Percentiles rank a stretch among this genome's conserved stretches.
phyloP scores from a whole-genome alignment of 441 rosid species.

The Sinapis alba region DNA sequence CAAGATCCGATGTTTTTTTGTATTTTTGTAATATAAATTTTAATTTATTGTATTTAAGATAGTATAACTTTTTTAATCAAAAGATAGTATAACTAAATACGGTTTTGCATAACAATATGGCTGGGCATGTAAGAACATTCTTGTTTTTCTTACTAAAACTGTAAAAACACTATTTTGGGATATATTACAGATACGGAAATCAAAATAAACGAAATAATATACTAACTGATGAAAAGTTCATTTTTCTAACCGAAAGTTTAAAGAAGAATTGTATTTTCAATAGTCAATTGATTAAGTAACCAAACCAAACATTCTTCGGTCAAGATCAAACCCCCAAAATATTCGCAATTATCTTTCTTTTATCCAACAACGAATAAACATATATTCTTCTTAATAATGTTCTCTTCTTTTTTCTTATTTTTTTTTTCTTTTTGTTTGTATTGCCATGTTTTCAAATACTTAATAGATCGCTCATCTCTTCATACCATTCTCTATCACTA shows the following conservation, averaged over 20 bases:
- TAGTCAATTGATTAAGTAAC: constrained; percentile 12
- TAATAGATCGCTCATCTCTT: background rate
- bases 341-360: constrained; percentile 12
- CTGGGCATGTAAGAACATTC: too few species aligned
- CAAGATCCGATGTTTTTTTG: too few species aligned
- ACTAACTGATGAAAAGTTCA: background rate
- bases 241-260: constrained; percentile 21
- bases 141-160: too few species aligned
- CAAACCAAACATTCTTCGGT: constrained; percentile 7
- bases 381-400: constrained; percentile 11
- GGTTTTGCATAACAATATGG: too few species aligned
- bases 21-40: too few species aligned
- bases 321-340: constrained; percentile 5
- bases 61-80: too few species aligned
- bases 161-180: background rate
- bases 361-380: background rate
- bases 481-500: background rate
- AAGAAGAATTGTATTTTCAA: background rate
- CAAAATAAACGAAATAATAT: background rate
- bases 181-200: background rate
- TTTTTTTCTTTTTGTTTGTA: background rate
- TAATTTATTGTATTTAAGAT: too few species aligned
- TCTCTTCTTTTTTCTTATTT: too few species aligned
- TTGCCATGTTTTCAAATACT: background rate
- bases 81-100: too few species aligned